Conservation (phyloP, 2,329 filamentous ascomycete genomes). For the Aspergillus eucalypticola region DNA sequence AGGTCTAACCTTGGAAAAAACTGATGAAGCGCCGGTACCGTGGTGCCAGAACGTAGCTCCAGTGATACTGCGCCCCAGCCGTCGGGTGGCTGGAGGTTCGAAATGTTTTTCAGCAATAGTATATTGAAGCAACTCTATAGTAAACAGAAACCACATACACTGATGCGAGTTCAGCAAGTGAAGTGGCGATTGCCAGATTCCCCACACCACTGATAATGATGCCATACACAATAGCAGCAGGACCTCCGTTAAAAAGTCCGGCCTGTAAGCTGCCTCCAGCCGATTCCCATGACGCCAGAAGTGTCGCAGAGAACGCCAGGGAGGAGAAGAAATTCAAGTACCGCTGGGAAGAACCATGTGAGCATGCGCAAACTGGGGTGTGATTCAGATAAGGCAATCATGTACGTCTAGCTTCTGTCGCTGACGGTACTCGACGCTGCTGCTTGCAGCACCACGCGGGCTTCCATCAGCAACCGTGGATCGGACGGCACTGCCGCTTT, state of each 20-base stretch:
- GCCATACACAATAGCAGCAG: conserved; percentile 38
- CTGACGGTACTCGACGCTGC: conserved; percentile 11
- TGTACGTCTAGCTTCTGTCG: conserved; percentile 19
- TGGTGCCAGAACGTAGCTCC: conserved; percentile 35
- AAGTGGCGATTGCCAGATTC: conserved; percentile 36
- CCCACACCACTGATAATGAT: conserved; percentile 36
- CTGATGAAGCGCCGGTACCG: conserved; percentile 21
- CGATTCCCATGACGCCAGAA: conserved; percentile 43
- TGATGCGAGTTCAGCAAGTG: conserved; percentile 43
- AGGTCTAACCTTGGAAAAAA: conserved; percentile 22
- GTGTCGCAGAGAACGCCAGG: conserved; percentile 39
- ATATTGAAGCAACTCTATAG: too few species aligned
- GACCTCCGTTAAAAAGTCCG: conserved; percentile 35
- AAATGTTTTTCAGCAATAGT: too few species aligned
- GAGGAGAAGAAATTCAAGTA: conserved; percentile 34
- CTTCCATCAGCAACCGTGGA: not conserved
- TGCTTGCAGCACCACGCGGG: not conserved
- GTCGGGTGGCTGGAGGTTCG: conserved; percentile 20
- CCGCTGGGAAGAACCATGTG: not conserved
- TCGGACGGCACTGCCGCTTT: conserved; percentile 15
- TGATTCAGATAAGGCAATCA: not conserved
- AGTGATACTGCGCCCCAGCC: conserved; percentile 39
- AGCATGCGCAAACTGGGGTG: not conserved
- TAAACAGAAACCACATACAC: conserved; percentile 23
- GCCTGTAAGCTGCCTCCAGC: conserved; percentile 25